phyloP scores from a whole-genome alignment of 306 rosid genomes.

The Citrullus mucosospermus region DNA sequence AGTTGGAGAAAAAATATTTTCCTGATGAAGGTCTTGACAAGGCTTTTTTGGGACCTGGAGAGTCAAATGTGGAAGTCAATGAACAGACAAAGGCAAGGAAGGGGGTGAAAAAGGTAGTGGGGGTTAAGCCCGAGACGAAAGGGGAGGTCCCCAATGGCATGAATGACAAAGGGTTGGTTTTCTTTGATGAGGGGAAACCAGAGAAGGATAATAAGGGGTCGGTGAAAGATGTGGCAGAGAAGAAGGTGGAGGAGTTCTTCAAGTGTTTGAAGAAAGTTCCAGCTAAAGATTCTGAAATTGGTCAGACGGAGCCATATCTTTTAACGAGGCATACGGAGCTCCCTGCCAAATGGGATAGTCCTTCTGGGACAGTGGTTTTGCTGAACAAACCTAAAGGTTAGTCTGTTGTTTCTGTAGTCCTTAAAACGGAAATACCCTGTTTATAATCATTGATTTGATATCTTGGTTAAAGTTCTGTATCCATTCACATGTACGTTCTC shows the following conservation, averaged over 20 bases:
- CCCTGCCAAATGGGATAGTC: constrained; percentile 71
- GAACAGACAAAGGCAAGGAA: constrained; percentile 13
- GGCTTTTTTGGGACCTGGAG: constrained; percentile 78
- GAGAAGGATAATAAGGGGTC: constrained; percentile 5
- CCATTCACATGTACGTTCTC: background rate
- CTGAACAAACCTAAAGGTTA: constrained; percentile 92
- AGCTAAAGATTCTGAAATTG: constrained; percentile 23
- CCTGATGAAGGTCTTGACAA: constrained; percentile 77
- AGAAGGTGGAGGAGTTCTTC: constrained; percentile 82
- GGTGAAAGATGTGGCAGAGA: constrained; percentile 31
- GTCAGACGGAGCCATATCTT: constrained; percentile 46
- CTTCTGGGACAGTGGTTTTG: constrained; percentile 66
- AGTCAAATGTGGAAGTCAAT: constrained; percentile 15
- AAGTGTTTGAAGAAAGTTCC: constrained; percentile 71
- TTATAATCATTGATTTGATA: background rate
- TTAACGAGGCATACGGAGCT: constrained; percentile 60
- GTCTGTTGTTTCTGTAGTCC: background rate
- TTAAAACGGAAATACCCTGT: background rate
- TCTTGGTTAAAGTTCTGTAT: background rate
- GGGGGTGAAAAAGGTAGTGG: constrained; percentile 19
- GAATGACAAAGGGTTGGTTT: constrained; percentile 36
- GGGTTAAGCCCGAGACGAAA: constrained; percentile 13
- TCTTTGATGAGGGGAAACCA: constrained; percentile 42
- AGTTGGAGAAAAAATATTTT: constrained; percentile 77
- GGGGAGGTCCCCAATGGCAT: constrained; percentile 10